Evolutionary conservation across 2,329 filamentous ascomycete genomes (phyloP).

Genomic region (Fusarium sp.): DNA sequence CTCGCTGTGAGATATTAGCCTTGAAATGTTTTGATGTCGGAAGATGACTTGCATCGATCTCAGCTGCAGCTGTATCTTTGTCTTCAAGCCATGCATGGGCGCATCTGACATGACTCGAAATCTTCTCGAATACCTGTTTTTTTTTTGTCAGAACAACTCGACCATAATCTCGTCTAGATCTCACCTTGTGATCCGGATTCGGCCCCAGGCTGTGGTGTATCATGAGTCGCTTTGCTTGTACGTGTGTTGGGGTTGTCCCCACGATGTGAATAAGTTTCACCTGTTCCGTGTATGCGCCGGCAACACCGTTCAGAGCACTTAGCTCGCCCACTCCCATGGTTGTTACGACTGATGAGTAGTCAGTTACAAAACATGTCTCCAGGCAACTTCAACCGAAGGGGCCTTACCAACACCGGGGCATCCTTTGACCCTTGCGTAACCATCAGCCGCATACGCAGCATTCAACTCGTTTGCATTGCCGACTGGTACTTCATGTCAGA

Average conservation of each 20-base stretch:
- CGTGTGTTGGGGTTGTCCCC: conserved; percentile 19
- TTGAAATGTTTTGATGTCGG: background rate
- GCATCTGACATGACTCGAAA: conserved; percentile 16
- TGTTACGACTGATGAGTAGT: conserved; percentile 17
- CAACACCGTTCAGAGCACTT: conserved; percentile 23
- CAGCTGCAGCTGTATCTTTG: conserved; percentile 3
- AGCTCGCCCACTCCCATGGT: conserved; percentile 31
- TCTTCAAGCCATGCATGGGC: conserved; percentile 27
- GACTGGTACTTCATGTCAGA: conserved; percentile 6
- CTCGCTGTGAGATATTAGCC: background rate
- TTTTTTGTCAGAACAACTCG: background rate
- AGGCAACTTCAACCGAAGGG: no score
- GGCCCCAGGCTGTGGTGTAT: conserved; percentile 24
- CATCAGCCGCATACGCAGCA: conserved; percentile 31
- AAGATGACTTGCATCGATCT: conserved; percentile 19
- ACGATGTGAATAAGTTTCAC: conserved; percentile 30
- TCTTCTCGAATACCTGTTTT: conserved; percentile 20
- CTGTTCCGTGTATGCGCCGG: conserved; percentile 27
- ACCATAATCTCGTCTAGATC: accelerated
- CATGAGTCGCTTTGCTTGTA: conserved; percentile 23
- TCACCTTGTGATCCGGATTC: conserved; percentile 23
- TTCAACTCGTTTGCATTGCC: conserved; percentile 30
- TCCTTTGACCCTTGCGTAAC: conserved; percentile 25
- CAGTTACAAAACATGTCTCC: no score
- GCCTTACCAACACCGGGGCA: conserved; percentile 22